A percentile compares a stretch with the other conserved stretches of the same genome.
Evolutionary conservation across 2,329 filamentous ascomycete genomes (phyloP).

Genomic region (Juglanconis sp.): DNA sequence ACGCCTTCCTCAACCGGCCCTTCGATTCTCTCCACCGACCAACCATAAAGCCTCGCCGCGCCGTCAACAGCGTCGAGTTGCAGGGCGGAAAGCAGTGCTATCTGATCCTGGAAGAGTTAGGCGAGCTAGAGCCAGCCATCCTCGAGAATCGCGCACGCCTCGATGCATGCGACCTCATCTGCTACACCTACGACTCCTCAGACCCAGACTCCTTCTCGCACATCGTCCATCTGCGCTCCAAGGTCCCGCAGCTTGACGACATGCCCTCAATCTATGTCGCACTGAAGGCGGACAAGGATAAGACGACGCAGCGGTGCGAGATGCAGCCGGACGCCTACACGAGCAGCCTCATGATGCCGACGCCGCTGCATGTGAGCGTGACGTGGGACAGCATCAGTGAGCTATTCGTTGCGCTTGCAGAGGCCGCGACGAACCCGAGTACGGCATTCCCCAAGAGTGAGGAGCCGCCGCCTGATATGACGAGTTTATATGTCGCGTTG

Average conservation of each 20-base stretch:
- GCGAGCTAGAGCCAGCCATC: conserved; percentile 91
- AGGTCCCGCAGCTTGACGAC: conserved; percentile 80
- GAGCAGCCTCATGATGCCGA: conserved; percentile 77
- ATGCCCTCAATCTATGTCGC: conserved; percentile 89
- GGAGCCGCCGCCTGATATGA: conserved; percentile 79
- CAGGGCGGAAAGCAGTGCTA: conserved; percentile 97
- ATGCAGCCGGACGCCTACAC: conserved; percentile 92
- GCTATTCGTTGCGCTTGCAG: conserved; percentile 86
- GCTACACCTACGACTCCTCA: conserved; percentile 94
- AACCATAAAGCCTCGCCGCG: conserved; percentile 89
- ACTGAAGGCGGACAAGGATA: conserved; percentile 91
- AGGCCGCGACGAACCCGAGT: conserved; percentile 86
- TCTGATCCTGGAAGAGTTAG: conserved; percentile 90
- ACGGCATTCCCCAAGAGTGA: conserved; percentile 86
- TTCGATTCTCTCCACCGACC: conserved; percentile 83
- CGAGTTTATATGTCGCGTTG: conserved; percentile 80
- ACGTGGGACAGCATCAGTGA: conserved; percentile 93
- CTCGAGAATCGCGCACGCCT: conserved; percentile 88
- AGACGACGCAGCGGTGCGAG: conserved; percentile 91
- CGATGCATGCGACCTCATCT: conserved; percentile 88
- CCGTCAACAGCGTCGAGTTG: conserved; percentile 94
- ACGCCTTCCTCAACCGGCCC: conserved; percentile 85
- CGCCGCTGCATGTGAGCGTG: conserved; percentile 90
- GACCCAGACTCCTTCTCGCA: conserved; percentile 95
- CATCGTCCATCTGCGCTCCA: conserved; percentile 75